Conservation (phyloP, 148 eudicot species). For the Vaccinium macrocarpon region DNA sequence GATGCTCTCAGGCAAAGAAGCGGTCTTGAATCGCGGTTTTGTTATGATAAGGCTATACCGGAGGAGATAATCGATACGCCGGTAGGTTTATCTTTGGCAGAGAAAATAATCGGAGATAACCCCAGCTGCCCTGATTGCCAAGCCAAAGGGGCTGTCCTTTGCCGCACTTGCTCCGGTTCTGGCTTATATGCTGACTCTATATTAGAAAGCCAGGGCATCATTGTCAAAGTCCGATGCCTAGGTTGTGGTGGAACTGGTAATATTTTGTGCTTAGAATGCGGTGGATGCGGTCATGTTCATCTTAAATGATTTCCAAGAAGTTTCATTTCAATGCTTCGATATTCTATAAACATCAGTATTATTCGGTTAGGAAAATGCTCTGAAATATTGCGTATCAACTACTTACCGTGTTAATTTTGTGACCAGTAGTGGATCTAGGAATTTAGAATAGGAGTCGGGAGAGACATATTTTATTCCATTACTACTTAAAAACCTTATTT, state of each 20-base stretch:
- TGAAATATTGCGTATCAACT: no score
- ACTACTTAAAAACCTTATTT: no score
- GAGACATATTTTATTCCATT: no score
- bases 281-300: not conserved
- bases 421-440: no score
- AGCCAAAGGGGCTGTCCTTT: slow-evolving; percentile 79
- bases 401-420: no score
- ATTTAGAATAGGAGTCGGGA: no score
- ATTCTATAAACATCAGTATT: no score
- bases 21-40: slow-evolving; percentile 63
- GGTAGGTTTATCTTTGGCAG: slow-evolving; percentile 59
- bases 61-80: slow-evolving; percentile 81
- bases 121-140: slow-evolving; percentile 54
- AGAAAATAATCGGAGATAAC: slow-evolving; percentile 61
- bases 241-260: slow-evolving; percentile 35
- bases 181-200: slow-evolving; percentile 93
- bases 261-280: not conserved
- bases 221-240: slow-evolving; percentile 84
- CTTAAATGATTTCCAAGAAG: not conserved
- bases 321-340: no score
- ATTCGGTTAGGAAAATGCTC: no score
- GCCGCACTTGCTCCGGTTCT: slow-evolving; percentile 79
- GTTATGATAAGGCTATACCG: slow-evolving; percentile 77
- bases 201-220: slow-evolving; percentile 92
- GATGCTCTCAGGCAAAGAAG: slow-evolving; percentile 42